These are phyloP conservation scores for Trichoderma koningiopsis DNA, from an alignment of 2,329 filamentous ascomycete species.

Conservation along the genomic window DNA sequence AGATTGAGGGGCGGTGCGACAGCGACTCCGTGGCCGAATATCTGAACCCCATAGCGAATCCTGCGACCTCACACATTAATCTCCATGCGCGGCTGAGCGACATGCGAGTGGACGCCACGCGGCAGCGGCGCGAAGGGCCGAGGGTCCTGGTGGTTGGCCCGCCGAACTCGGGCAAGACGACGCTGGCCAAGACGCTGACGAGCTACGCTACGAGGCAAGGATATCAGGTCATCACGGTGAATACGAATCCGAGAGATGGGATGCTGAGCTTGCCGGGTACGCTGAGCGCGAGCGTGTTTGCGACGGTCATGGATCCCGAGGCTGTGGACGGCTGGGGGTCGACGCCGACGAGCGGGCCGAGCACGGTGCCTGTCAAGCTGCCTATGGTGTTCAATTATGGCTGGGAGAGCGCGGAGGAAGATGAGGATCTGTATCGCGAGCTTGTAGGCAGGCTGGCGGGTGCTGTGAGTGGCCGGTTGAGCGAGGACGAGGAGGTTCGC, in stretches of 20 bases:
- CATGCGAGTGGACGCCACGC: conserved; percentile 63
- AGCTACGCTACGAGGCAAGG: conserved; percentile 77
- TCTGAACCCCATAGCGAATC: conserved; percentile 72
- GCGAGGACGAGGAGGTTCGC: conserved; percentile 72
- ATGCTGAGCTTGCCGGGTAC: conserved; percentile 78
- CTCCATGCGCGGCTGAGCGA: conserved; percentile 84
- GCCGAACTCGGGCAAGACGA: conserved; percentile 80
- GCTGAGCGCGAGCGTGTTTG: conserved; percentile 82
- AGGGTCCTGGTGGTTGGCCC: conserved; percentile 83
- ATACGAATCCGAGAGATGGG: conserved; percentile 79
- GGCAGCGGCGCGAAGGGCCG: conserved; percentile 61
- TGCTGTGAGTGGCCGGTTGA: conserved; percentile 73
- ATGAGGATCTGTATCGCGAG: conserved; percentile 70
- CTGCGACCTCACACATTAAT: conserved; percentile 79
- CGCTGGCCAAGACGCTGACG: conserved; percentile 72
- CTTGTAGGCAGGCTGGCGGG: conserved; percentile 77
- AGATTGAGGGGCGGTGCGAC: conserved; percentile 66
- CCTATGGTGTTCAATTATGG: conserved; percentile 92
- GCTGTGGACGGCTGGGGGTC: conserved; percentile 83
- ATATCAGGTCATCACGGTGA: conserved; percentile 78
- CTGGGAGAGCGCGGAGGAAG: conserved; percentile 70
- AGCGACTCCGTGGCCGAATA: conserved; percentile 62
- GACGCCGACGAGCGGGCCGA: conserved; percentile 88
- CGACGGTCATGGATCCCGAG: conserved; percentile 80
- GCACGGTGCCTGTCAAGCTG: conserved; percentile 84